Evolutionary conservation across 192 early-diverging fungal species (phyloP).

Genomic region (Chytriomyces sp.): DNA sequence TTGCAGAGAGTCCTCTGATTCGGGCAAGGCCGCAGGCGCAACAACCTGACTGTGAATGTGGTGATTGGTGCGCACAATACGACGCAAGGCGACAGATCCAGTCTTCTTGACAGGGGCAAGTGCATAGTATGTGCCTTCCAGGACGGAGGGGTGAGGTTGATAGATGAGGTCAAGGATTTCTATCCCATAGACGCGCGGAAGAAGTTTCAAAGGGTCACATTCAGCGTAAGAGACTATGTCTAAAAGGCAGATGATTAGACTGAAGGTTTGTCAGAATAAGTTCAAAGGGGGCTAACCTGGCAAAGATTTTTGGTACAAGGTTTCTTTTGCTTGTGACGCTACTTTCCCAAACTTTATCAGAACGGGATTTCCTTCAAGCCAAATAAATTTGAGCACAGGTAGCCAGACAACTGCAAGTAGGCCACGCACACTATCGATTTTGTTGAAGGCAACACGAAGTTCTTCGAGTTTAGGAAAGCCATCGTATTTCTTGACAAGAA

Average conservation of each 20-base stretch:
- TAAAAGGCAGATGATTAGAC: background rate
- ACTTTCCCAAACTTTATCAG: slow-evolving; percentile 26
- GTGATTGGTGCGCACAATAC: background rate
- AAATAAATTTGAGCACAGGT: slow-evolving; percentile 41
- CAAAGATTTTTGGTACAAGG: slow-evolving; percentile 40
- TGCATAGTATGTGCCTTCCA: slow-evolving; percentile 35
- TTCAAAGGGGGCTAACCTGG: background rate
- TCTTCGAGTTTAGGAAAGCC: slow-evolving; percentile 51
- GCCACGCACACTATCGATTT: slow-evolving; percentile 38
- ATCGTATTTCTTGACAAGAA: slow-evolving; percentile 29
- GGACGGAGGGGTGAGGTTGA: slow-evolving; percentile 23
- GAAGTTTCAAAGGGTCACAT: slow-evolving; percentile 30
- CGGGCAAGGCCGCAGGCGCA: no score
- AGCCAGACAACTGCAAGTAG: slow-evolving; percentile 50
- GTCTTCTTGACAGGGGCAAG: background rate
- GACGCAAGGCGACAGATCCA: slow-evolving; percentile 1
- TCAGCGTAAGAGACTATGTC: background rate
- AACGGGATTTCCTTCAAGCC: slow-evolving; percentile 55
- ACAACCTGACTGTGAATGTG: background rate
- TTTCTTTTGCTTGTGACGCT: slow-evolving; percentile 45
- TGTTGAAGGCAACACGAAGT: slow-evolving; percentile 49
- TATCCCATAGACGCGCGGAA: slow-evolving; percentile 36
- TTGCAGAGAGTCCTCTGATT: no score
- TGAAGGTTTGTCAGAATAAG: background rate
- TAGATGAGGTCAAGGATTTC: slow-evolving; percentile 35